Conservation (phyloP, 1,284 basidiomycete genomes). For the Pyrrhoderma noxium region DNA sequence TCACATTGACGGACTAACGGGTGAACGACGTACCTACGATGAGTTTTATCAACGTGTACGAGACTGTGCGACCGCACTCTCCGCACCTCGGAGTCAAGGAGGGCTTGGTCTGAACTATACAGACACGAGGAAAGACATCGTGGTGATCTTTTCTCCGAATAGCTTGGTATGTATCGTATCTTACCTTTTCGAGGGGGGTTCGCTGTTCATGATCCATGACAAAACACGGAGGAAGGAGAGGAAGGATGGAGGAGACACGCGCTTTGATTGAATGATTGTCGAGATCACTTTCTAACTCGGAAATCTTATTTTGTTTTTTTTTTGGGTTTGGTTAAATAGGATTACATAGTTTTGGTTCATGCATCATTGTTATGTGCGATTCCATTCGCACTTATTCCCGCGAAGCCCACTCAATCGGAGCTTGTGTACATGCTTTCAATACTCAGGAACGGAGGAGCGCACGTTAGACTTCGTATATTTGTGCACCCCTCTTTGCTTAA, state of each 20-base stretch:
- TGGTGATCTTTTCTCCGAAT: slow-evolving; percentile 65
- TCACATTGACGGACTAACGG: slow-evolving; percentile 51
- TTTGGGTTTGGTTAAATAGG: slow-evolving; percentile 32
- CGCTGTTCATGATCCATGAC: not conserved
- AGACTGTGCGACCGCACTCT: slow-evolving; percentile 52
- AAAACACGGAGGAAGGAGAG: no score
- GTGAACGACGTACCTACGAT: slow-evolving; percentile 36
- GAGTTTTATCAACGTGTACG: slow-evolving; percentile 45
- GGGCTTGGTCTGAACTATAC: slow-evolving; percentile 46
- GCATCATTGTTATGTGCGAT: slow-evolving; percentile 48
- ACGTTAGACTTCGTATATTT: slow-evolving; percentile 38
- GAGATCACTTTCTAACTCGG: no score
- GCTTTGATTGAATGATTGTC: no score
- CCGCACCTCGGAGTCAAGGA: slow-evolving; percentile 36
- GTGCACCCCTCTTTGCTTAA: slow-evolving; percentile 48
- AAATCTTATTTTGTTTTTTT: no score
- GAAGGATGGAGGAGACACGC: no score
- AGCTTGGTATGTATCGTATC: slow-evolving; percentile 39
- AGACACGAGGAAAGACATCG: slow-evolving; percentile 38
- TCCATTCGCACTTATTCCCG: slow-evolving; percentile 57
- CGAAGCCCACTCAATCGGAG: slow-evolving; percentile 61
- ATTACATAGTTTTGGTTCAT: slow-evolving; percentile 52
- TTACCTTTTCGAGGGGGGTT: no score
- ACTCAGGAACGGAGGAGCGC: slow-evolving; percentile 37
- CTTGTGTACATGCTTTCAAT: slow-evolving; percentile 49